Evolutionary conservation across 1,139 yeast genomes (phyloP).

Genomic region (Yamadazyma aaseri): DNA sequence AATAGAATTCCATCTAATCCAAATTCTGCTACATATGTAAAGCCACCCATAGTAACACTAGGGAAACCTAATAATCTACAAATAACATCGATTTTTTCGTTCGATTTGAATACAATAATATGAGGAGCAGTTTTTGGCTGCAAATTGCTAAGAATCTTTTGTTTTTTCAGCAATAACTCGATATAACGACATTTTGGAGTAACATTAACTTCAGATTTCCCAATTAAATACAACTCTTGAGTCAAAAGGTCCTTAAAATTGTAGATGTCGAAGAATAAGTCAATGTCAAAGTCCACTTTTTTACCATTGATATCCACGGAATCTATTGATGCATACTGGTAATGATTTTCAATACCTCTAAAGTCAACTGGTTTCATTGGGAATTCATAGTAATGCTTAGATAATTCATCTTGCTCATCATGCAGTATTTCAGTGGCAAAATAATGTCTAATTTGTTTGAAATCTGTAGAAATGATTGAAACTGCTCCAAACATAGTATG

Average conservation of each 20-base stretch:
- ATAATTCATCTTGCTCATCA: conserved; percentile 11
- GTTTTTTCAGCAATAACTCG: conserved; percentile 2
- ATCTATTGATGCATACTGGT: conserved; percentile 4
- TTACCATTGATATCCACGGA: conserved; percentile 1
- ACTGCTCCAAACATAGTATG: conserved; percentile 10
- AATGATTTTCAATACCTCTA: conserved; percentile 9
- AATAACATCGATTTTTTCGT: neutral
- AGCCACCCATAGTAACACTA: neutral
- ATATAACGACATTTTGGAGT: conserved; percentile 1
- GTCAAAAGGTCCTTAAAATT: conserved; percentile 5
- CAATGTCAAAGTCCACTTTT: conserved; percentile 10
- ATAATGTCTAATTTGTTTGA: conserved; percentile 5
- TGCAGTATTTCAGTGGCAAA: conserved; percentile 11
- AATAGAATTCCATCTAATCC: conserved; percentile 13
- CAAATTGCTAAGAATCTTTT: conserved; percentile 8
- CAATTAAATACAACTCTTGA: conserved; percentile 5
- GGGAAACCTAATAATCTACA: conserved; percentile 11
- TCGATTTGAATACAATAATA: conserved; percentile 5
- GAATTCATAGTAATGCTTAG: conserved; percentile 10
- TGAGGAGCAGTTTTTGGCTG: conserved; percentile 12
- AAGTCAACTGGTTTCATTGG: conserved; percentile 15
- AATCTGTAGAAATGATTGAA: conserved; percentile 1
- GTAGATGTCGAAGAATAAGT: conserved; percentile 6
- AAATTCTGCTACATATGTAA: conserved; percentile 6
- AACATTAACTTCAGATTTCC: neutral